Percentiles rank a stretch among this genome's conserved stretches.
These are phyloP conservation scores for Pichia terricola DNA, from an alignment of 1,139 yeast genomes.

Conservation along the genomic window DNA sequence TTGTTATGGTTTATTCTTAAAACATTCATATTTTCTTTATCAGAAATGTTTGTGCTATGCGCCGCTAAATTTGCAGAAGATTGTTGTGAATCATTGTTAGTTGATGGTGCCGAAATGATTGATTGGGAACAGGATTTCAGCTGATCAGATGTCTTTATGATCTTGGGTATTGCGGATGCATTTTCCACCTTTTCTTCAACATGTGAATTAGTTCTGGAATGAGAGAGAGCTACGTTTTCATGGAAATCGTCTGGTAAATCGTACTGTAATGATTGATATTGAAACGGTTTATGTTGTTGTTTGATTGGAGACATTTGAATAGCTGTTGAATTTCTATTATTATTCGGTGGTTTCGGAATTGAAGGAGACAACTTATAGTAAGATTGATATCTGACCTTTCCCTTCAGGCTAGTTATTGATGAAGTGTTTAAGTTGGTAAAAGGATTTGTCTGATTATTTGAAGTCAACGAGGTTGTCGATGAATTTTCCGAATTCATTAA, in stretches of 20 bases:
- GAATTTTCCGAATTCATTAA: slow-evolving; percentile 11
- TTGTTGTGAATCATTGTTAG: slow-evolving; percentile 1
- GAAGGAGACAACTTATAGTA: slow-evolving; percentile 16
- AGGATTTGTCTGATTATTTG: slow-evolving; percentile 13
- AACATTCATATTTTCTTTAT: neutral
- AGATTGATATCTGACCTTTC: slow-evolving; percentile 25
- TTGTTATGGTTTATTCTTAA: neutral
- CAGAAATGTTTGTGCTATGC: neutral
- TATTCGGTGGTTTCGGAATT: slow-evolving; percentile 6
- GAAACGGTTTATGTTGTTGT: slow-evolving; percentile 10
- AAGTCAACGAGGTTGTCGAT: slow-evolving; percentile 16
- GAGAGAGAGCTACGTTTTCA: neutral
- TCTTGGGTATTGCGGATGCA: neutral
- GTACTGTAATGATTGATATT: slow-evolving; percentile 21
- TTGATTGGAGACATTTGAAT: slow-evolving; percentile 12
- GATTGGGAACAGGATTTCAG: neutral
- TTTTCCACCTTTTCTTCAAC: neutral
- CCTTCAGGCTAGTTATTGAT: slow-evolving; percentile 20
- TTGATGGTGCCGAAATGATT: slow-evolving; percentile 1
- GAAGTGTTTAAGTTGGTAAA: slow-evolving; percentile 13
- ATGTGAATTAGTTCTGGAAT: neutral
- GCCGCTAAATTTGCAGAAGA: neutral
- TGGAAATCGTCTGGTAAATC: slow-evolving; percentile 19
- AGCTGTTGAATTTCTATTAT: neutral
- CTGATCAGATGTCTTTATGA: neutral